Evolutionary conservation across 73 alveolate genomes (phyloP), one percentile per base, ranked within the genome.

Genomic region (Paramecium caudatum): DNA sequence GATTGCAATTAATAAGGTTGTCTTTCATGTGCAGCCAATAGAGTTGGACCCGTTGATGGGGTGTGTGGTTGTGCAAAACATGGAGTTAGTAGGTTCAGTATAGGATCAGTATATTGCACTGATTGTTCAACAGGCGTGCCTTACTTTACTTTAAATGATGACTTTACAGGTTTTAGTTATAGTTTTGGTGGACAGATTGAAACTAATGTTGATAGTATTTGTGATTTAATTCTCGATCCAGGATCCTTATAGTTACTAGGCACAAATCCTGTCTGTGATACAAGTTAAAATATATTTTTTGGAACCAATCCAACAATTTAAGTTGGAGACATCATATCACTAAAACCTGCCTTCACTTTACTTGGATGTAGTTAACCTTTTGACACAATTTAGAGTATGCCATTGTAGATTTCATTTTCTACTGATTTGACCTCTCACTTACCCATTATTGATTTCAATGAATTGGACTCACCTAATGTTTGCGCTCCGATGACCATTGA

Each of bases 81-180:
- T 25, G 47, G 50, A 33, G 17, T 65, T 15, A 33, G 50, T 33
- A 65, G 83, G 34, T 33, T 65, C 17, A 36, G 49, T 30, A 32
- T 65, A 2, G 83, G 83, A 33, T 65, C 83, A 0, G 30, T 15
- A 0, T 65, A 65, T 65, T 65, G 83, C n/a, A 36, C 50, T 65
- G 49, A 65, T 32, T 65, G 83, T 34, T 30, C 47, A 2, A 25
- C 34, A 33, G 83, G 83, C 27, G 83, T 65, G n/a, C 83, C 83
- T 5, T 65, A 32, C 17, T 33, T 65, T 33, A 43, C 33, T 12
- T 65, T 65, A n/a, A 33, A 30, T 13, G 49, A 65, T 25, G 83
- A 65, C 1, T 36, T 65, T 65, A 65, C 30, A 32, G 47, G 49
- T 32, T 33, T 65, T 65, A 27, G 17, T 33, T 12, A 32, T 65